Base-by-base conservation (phyloP, 169 alveolate genomes). In the Cryptosporidium canis region DNA sequence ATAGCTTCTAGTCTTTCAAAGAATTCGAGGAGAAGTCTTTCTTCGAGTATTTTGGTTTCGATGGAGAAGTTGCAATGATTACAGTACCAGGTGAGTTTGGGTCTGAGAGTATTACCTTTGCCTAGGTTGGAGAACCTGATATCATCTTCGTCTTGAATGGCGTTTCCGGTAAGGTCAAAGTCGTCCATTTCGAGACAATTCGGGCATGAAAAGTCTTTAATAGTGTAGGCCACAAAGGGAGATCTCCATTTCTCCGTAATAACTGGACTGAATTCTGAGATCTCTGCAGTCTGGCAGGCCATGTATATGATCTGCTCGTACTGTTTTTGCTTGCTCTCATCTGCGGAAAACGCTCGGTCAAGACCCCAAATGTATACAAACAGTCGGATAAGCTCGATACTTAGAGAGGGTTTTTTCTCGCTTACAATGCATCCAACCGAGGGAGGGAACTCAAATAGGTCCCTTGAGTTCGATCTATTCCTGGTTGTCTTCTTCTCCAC, bases 141-240 rank as follows among this genome's bases (percentile, higher is more conserved):
- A 48, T 51, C 55, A 33, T 71, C 85, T 27, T 71, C 67, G 33
- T 71, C 67, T 14, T 47, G 41, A 3, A 55, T 47, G 33, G 66
- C 44, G 31, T 61, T 77, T 24, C 77, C 87, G 21, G 66, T 77
- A 41, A 77, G 61, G 66, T 77, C 87, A 41, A 77, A 77, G 14
- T 77, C 87, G 9, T 77, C 87, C 2, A 77, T 77, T 77, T 61
- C 87, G 61, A 77, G 44, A 61, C 87, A 77, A 27, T 77, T 51
- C 3, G 87, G 87, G 31, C 87, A 77, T 16, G 11, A 8, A 58
- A 77, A 61, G 21, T 77, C 87, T 8, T 77, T 77, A 2, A 77
- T 77, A n/a, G 61, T 16, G 27, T 41, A 77, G 8, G 87, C 33
- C 27, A 55, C n/a, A 24, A 58, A 27, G 3, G 87, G 87, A 58